Percentiles rank a stretch among this genome's conserved stretches.
These are phyloP conservation scores for Xylariaceae sp. DNA, from an alignment of 2,329 filamentous ascomycete genomes.

Conservation along the genomic window DNA sequence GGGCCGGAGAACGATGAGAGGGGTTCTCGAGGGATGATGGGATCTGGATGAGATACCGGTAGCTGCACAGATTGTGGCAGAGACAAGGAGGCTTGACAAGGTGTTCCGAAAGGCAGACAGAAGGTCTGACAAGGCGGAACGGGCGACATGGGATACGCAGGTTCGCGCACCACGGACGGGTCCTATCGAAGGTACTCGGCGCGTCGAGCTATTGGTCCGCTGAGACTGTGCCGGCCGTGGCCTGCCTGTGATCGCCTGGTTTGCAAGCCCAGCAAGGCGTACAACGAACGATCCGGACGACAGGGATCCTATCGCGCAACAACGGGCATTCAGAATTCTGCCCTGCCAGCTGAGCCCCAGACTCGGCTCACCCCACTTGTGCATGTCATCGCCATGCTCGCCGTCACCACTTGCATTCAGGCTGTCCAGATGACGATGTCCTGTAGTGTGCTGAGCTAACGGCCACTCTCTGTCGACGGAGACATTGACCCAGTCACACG, in stretches of 20 bases:
- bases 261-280: conserved; percentile 8
- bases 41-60: conserved; percentile 3
- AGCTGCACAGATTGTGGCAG: conserved; percentile 13
- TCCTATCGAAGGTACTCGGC: conserved; percentile 4
- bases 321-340: no score
- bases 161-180: conserved; percentile 15
- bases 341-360: no score
- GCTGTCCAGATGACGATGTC: no score
- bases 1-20: conserved; percentile 3
- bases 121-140: conserved; percentile 7
- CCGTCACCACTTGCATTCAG: no score
- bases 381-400: no score
- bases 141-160: conserved; percentile 10
- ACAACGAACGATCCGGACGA: no score
- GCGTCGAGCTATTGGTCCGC: conserved; percentile 7
- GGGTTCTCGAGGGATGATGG: not conserved
- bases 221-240: not conserved
- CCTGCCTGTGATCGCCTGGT: conserved; percentile 11
- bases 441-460: no score
- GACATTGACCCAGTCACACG: no score
- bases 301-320: no score
- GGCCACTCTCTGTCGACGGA: no score
- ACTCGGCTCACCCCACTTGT: no score
- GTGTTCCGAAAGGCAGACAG: conserved; percentile 17
- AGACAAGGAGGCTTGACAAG: conserved; percentile 14